Conservation (phyloP, 768 basidiomycete species). For the Rhodotorula babjevae region DNA sequence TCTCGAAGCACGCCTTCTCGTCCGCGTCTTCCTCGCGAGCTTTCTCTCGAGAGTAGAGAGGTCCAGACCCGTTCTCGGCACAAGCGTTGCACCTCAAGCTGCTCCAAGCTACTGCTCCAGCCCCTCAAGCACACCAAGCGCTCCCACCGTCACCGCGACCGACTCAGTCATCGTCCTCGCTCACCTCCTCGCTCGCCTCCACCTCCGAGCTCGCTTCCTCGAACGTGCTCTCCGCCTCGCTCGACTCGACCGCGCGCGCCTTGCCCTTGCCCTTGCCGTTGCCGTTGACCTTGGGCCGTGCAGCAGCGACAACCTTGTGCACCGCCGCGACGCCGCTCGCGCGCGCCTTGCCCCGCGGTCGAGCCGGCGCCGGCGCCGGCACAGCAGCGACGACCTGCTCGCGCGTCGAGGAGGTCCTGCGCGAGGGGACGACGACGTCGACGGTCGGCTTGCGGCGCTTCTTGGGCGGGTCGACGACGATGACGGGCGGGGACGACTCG, state of each 20-base stretch:
- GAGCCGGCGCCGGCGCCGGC: too few species aligned
- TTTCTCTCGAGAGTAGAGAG: not conserved
- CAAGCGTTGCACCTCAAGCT: not conserved
- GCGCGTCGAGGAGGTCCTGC: too few species aligned
- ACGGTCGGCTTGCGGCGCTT: not conserved
- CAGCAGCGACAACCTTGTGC: not conserved
- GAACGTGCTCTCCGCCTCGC: not conserved
- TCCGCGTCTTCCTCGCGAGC: too few species aligned
- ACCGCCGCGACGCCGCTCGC: not conserved
- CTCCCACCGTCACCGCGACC: not conserved
- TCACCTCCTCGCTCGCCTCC: too few species aligned
- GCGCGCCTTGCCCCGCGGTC: not conserved
- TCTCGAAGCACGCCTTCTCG: too few species aligned
- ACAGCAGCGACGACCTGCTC: too few species aligned
- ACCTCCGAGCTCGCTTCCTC: not conserved
- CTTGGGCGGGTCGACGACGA: not conserved
- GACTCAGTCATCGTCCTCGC: not conserved
- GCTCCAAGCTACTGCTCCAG: not conserved
- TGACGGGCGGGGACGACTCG: too few species aligned
- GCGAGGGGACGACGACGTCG: not conserved
- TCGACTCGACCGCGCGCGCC: not conserved
- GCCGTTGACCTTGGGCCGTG: too few species aligned
- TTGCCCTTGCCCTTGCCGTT: not conserved
- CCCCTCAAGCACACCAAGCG: not conserved
- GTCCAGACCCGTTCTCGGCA: not conserved